A percentile compares a stretch with the other conserved stretches of the same genome.
Conservation (phyloP, 2,329 filamentous ascomycete species). For the Stagonosporopsis tanaceti region DNA sequence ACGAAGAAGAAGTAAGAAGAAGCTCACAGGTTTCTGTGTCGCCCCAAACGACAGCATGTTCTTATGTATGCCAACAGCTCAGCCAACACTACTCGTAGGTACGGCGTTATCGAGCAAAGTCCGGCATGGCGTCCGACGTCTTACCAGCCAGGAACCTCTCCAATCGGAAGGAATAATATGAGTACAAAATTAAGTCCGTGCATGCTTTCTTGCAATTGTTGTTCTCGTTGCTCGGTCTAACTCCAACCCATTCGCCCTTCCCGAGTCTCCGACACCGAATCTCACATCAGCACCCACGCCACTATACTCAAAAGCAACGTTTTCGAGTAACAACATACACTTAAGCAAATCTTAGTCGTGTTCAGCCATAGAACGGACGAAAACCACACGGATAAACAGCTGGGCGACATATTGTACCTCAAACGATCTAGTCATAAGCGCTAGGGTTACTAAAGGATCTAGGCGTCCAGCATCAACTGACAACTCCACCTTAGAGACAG, state of each 20-base stretch:
- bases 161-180: background rate
- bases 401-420: background rate
- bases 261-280: background rate
- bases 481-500: background rate
- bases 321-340: background rate
- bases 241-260: background rate
- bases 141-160: background rate
- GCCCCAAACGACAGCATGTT: background rate
- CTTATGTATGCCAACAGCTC: background rate
- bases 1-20: background rate
- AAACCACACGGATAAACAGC: background rate
- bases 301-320: background rate
- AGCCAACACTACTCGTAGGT: background rate
- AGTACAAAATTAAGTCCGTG: background rate
- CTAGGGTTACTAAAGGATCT: background rate
- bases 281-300: slow-evolving; percentile 11
- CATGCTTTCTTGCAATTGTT: background rate
- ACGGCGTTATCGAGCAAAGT: slow-evolving; percentile 2
- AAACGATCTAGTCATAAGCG: slow-evolving; percentile 2
- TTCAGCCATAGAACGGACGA: background rate
- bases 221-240: slow-evolving; percentile 3
- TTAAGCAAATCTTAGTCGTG: background rate
- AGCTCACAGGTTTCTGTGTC: background rate
- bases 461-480: slow-evolving; percentile 5
- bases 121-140: background rate